Evolutionary conservation across 345 rosid genomes (phyloP).

Genomic region (Sisymbrium altissimum): DNA sequence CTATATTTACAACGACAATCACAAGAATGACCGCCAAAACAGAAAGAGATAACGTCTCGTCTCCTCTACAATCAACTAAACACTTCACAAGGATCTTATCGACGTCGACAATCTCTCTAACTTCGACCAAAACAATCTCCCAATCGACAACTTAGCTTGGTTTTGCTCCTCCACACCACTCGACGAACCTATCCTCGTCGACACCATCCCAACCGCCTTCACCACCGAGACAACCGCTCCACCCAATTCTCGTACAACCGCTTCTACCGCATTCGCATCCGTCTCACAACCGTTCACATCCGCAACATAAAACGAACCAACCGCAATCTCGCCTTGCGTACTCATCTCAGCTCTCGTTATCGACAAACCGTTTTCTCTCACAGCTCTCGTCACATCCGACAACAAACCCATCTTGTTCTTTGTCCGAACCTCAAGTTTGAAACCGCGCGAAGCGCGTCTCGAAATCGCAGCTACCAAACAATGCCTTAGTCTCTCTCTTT

Average conservation of each 20-base stretch:
- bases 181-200: conserved; percentile 28
- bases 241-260: conserved; percentile 59
- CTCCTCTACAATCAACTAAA: not conserved
- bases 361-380: conserved; percentile 73
- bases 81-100: conserved; percentile 28
- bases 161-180: conserved; percentile 31
- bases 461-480: conserved; percentile 77
- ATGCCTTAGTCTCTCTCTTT: conserved; percentile 51
- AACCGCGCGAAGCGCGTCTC: conserved; percentile 64
- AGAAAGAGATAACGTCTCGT: not conserved
- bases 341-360: conserved; percentile 62
- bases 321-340: conserved; percentile 50
- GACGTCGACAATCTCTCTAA: conserved; percentile 64
- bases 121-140: conserved; percentile 68
- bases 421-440: conserved; percentile 58
- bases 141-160: conserved; percentile 51
- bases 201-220: conserved; percentile 33
- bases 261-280: conserved; percentile 36
- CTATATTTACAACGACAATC: not conserved
- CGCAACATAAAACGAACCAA: conserved; percentile 67
- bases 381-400: conserved; percentile 55
- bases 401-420: conserved; percentile 59
- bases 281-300: conserved; percentile 62
- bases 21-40: not conserved
- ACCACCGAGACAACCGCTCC: conserved; percentile 49